Evolutionary conservation across 371 early-diverging fungal genomes (phyloP).

Genomic region (Amoeboaphelidium protococcarum): DNA sequence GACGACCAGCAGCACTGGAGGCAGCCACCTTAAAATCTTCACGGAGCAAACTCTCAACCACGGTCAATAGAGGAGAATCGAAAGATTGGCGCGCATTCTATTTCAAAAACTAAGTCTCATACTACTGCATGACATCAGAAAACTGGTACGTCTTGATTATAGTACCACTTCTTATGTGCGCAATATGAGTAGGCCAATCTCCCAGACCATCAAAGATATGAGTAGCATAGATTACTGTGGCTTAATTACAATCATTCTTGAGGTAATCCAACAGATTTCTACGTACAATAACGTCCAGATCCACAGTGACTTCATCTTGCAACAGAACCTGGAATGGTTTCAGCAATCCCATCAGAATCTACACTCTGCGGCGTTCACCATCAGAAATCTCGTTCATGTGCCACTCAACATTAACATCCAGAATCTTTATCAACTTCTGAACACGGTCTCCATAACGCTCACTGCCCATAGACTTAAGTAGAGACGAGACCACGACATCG

Average conservation of each 20-base stretch:
- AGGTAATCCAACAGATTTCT: conserved; percentile 32
- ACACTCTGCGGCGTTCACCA: conserved; percentile 28
- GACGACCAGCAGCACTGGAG: conserved; percentile 11
- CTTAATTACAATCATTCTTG: conserved; percentile 26
- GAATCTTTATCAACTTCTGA: conserved; percentile 23
- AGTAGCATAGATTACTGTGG: conserved; percentile 25
- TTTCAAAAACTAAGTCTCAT: neutral
- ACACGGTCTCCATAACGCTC: conserved; percentile 30
- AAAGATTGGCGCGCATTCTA: conserved; percentile 1
- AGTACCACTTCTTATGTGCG: conserved; percentile 33
- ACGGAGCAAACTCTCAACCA: conserved; percentile 28
- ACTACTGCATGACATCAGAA: conserved; percentile 1
- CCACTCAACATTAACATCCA: conserved; percentile 44
- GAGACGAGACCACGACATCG: conserved; percentile 32
- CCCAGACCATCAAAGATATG: conserved; percentile 20
- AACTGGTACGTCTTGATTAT: conserved; percentile 16
- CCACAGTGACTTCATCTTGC: conserved; percentile 57
- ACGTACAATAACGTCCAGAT: conserved; percentile 47
- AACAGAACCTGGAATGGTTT: conserved; percentile 39
- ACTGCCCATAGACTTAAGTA: conserved; percentile 36
- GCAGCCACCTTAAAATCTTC: conserved; percentile 14
- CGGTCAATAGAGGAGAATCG: conserved; percentile 32
- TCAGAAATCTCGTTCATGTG: conserved; percentile 29
- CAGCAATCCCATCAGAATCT: conserved; percentile 42
- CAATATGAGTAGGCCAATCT: conserved; percentile 42